Conservation (phyloP, 2,329 filamentous ascomycete species). For the Aureobasidium mangrovei region DNA sequence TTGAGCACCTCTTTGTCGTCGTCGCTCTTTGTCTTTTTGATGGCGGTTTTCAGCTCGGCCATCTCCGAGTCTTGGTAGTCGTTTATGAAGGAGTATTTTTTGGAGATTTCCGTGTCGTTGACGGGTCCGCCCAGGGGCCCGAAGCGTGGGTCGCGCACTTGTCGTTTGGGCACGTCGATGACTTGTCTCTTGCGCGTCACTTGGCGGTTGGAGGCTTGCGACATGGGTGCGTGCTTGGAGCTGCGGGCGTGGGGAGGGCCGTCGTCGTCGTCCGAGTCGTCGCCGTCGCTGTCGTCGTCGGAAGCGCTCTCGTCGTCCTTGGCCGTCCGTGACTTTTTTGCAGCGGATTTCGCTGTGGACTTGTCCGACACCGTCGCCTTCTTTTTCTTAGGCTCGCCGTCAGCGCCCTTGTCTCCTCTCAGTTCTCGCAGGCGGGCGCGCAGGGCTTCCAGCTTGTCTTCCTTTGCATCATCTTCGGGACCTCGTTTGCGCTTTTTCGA, state of each 20-base stretch:
- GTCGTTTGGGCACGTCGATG: conserved; percentile 50
- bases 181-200: conserved; percentile 75
- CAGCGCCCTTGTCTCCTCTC: conserved; percentile 30
- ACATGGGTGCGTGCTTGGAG: conserved; percentile 82
- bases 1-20: conserved; percentile 61
- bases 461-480: conserved; percentile 28
- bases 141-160: conserved; percentile 77
- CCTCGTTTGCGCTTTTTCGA: conserved; percentile 36
- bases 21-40: conserved; percentile 59
- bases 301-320: conserved; percentile 16
- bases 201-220: conserved; percentile 72
- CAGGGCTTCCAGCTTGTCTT: conserved; percentile 39
- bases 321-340: conserved; percentile 19
- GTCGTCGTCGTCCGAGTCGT: conserved; percentile 22
- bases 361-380: neutral
- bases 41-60: conserved; percentile 57
- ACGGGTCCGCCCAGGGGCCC: conserved; percentile 45
- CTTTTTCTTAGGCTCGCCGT: conserved; percentile 20
- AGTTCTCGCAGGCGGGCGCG: conserved; percentile 37
- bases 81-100: conserved; percentile 79
- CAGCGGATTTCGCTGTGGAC: neutral
- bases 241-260: conserved; percentile 39
- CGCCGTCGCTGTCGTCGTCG: conserved; percentile 10
- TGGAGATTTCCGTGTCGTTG: conserved; percentile 52
- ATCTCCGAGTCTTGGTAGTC: conserved; percentile 83